Evolutionary conservation across 2,329 filamentous ascomycete genomes (phyloP).

Genomic region (Aspergillus flavus): DNA sequence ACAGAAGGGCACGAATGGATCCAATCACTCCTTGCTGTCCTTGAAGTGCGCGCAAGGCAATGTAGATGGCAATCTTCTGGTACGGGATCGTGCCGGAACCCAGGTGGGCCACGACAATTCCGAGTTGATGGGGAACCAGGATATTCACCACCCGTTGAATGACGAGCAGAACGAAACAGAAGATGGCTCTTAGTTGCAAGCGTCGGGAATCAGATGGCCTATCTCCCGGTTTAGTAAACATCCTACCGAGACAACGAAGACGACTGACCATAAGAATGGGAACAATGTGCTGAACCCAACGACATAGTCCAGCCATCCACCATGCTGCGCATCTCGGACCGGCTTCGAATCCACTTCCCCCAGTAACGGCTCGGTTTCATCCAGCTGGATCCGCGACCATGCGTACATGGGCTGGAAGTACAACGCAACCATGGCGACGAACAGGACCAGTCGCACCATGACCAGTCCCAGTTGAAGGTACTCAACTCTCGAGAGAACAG

Average conservation of each 20-base stretch:
- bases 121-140: conserved; percentile 77
- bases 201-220: too few relatives aligned
- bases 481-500: background rate
- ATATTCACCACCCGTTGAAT: conserved; percentile 80
- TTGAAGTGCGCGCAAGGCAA: conserved; percentile 75
- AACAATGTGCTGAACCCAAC: conserved; percentile 6
- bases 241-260: conserved; percentile 46
- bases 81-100: conserved; percentile 65
- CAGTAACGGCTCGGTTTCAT: conserved; percentile 1
- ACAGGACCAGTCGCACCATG: conserved; percentile 3
- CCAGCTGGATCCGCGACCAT: background rate
- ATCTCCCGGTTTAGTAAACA: too few relatives aligned
- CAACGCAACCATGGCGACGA: conserved; percentile 4
- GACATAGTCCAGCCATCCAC: conserved; percentile 4
- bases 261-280: conserved; percentile 12
- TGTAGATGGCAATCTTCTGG: conserved; percentile 70
- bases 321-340: conserved; percentile 2
- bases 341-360: background rate
- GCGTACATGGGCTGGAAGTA: conserved; percentile 6
- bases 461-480: background rate
- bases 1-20: conserved; percentile 76
- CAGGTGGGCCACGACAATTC: conserved; percentile 73
- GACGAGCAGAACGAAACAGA: too few relatives aligned
- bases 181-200: too few relatives aligned
- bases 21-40: conserved; percentile 82